These are phyloP conservation scores for Schrenkiella parvula DNA, from an alignment of 345 rosid genomes.

Conservation along the genomic window DNA sequence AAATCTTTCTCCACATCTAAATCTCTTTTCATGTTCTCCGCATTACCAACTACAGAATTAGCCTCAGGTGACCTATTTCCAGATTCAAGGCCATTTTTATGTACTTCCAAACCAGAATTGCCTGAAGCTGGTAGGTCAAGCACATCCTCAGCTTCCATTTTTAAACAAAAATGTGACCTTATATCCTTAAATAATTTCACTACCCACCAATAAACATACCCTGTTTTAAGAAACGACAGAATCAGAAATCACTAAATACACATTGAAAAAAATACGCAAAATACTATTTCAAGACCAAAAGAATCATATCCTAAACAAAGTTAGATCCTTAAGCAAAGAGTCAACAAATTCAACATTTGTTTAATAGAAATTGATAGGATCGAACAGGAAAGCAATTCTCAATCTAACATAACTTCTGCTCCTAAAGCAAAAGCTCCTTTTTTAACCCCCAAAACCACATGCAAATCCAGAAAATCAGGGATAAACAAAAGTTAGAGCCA, in stretches of 20 bases:
- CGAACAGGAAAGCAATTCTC: background rate
- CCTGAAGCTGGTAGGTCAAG: conserved; percentile 31
- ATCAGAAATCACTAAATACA: background rate
- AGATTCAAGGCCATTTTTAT: conserved; percentile 33
- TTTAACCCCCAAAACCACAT: background rate
- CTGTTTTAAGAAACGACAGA: conserved; percentile 21
- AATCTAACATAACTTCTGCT: background rate
- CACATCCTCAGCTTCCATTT: conserved; percentile 49
- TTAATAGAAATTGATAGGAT: background rate
- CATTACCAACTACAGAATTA: conserved; percentile 19
- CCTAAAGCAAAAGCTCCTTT: background rate
- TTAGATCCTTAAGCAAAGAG: background rate
- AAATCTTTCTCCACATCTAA: conserved; percentile 20
- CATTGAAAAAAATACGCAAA: background rate
- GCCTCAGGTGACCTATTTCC: conserved; percentile 39
- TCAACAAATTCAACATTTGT: background rate
- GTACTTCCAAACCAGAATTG: conserved; percentile 31
- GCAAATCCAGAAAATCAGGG: background rate
- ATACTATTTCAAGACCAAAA: background rate
- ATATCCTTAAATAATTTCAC: conserved; percentile 5
- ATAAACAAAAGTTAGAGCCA: background rate
- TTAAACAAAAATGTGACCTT: background rate
- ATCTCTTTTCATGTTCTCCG: conserved; percentile 3
- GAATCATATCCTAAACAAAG: background rate
- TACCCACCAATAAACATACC: background rate